phyloP scores from a whole-genome alignment of 2,329 filamentous ascomycete genomes.

The Hypoxylon rubiginosum region DNA sequence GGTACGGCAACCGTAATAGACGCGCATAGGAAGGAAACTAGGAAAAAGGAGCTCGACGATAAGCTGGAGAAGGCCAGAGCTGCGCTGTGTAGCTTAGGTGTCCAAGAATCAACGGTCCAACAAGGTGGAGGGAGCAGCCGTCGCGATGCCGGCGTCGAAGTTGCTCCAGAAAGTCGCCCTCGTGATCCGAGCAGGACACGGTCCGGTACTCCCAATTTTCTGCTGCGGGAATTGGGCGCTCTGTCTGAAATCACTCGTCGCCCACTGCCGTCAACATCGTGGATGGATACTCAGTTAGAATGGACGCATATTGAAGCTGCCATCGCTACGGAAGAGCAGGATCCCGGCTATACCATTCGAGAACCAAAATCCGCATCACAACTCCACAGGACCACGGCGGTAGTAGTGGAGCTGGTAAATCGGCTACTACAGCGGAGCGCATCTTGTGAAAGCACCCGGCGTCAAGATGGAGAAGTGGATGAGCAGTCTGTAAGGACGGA shows the following conservation, averaged over 20 bases:
- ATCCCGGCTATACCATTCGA: slow-evolving; percentile 31
- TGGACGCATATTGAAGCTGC: slow-evolving; percentile 49
- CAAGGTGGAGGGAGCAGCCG: slow-evolving; percentile 1
- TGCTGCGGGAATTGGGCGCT: slow-evolving; percentile 44
- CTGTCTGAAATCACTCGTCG: slow-evolving; percentile 39
- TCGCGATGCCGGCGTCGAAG: slow-evolving; percentile 1
- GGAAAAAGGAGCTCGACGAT: slow-evolving; percentile 71
- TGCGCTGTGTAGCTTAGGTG: slow-evolving; percentile 58
- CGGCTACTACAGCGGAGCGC: slow-evolving; percentile 30
- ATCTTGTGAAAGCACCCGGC: neutral
- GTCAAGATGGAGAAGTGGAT: slow-evolving; percentile 22
- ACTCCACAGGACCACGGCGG: slow-evolving; percentile 33
- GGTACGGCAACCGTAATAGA: slow-evolving; percentile 75
- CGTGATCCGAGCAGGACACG: neutral
- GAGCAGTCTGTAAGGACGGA: neutral
- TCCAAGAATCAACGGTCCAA: slow-evolving; percentile 47
- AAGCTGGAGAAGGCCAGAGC: slow-evolving; percentile 69
- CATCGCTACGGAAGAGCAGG: slow-evolving; percentile 45
- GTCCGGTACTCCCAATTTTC: neutral
- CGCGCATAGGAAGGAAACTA: slow-evolving; percentile 68
- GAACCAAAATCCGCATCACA: slow-evolving; percentile 41
- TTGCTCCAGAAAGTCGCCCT: neutral
- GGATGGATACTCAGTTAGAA: slow-evolving; percentile 44
- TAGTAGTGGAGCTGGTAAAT: slow-evolving; percentile 42
- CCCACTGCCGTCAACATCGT: slow-evolving; percentile 35